phyloP scores from a whole-genome alignment of 208 protist species.

The Trichomonas vaginalis region DNA sequence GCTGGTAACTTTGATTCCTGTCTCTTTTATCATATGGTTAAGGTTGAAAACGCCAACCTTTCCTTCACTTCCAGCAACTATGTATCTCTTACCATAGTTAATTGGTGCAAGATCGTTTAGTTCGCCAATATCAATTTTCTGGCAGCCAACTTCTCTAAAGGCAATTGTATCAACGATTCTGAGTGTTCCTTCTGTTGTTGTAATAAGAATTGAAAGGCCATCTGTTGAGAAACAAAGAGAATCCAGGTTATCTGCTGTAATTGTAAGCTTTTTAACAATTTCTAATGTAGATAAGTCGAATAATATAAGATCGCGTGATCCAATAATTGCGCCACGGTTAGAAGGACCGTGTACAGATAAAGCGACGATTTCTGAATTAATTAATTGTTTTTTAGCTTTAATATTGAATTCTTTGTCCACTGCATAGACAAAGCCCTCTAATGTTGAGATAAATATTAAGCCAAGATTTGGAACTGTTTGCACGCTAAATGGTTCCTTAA shows the following conservation, averaged over 20 bases:
- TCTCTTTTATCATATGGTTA: neutral
- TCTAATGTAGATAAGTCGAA: neutral
- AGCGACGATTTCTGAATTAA: neutral
- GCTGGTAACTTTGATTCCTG: neutral
- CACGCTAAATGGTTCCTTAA: neutral
- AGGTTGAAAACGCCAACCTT: neutral
- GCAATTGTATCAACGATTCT: neutral
- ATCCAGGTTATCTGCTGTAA: neutral
- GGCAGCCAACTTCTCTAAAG: constrained; percentile 2
- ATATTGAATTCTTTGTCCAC: neutral
- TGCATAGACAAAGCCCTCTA: neutral
- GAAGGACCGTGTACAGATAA: neutral
- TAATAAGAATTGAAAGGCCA: neutral
- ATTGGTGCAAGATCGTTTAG: neutral
- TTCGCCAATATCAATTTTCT: neutral
- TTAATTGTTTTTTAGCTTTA: neutral
- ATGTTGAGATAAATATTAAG: neutral
- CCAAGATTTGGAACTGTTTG: neutral
- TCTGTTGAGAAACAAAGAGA: neutral
- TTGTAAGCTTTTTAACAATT: neutral
- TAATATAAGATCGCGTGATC: neutral
- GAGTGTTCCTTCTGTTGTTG: neutral
- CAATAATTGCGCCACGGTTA: neutral
- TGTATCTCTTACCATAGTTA: neutral
- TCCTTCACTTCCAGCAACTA: neutral